Percentiles rank a stretch among this genome's conserved stretches.
Conservation (phyloP, 2,329 filamentous ascomycete genomes). For the Teratosphaeria gauchensis region DNA sequence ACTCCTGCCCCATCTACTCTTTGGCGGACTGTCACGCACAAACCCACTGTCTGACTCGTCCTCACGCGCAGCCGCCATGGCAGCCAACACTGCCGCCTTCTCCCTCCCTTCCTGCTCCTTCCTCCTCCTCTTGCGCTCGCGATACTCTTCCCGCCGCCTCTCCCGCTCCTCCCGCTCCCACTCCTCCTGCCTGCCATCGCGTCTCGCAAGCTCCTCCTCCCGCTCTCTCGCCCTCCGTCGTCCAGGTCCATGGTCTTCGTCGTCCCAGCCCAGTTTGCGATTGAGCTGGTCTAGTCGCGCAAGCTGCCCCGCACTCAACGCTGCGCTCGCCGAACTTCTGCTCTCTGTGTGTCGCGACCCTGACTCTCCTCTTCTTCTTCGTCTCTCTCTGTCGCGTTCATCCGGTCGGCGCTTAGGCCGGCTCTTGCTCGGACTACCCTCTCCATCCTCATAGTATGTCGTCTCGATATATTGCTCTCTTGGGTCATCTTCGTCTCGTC, state of each 20-base stretch:
- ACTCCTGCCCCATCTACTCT: background rate
- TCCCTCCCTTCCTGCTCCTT: slow-evolving; percentile 33
- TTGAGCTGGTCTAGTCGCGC: slow-evolving; percentile 58
- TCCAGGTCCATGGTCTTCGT: background rate
- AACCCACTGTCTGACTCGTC: slow-evolving; percentile 9
- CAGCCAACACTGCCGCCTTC: slow-evolving; percentile 25
- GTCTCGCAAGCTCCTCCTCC: slow-evolving; percentile 16
- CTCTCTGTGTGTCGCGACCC: background rate
- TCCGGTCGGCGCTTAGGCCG: slow-evolving; percentile 3
- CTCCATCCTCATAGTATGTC: background rate
- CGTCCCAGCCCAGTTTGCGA: slow-evolving; percentile 39
- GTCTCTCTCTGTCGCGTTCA: background rate
- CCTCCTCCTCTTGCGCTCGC: slow-evolving; percentile 25
- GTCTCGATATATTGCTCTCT: background rate
- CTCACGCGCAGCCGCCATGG: slow-evolving; percentile 22
- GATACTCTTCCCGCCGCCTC: slow-evolving; percentile 20
- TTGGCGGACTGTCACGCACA: slow-evolving; percentile 11
- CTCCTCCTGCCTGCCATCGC: slow-evolving; percentile 14
- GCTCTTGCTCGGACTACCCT: slow-evolving; percentile 11
- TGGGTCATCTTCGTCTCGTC: background rate
- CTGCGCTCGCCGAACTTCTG: slow-evolving; percentile 19
- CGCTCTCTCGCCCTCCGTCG: slow-evolving; percentile 21
- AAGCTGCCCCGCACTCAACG: slow-evolving; percentile 48
- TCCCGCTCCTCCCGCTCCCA: slow-evolving; percentile 35
- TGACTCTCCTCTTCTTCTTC: background rate